phyloP scores from a whole-genome alignment of 2,329 filamentous ascomycete genomes.

The Fusarium sarcochroum region DNA sequence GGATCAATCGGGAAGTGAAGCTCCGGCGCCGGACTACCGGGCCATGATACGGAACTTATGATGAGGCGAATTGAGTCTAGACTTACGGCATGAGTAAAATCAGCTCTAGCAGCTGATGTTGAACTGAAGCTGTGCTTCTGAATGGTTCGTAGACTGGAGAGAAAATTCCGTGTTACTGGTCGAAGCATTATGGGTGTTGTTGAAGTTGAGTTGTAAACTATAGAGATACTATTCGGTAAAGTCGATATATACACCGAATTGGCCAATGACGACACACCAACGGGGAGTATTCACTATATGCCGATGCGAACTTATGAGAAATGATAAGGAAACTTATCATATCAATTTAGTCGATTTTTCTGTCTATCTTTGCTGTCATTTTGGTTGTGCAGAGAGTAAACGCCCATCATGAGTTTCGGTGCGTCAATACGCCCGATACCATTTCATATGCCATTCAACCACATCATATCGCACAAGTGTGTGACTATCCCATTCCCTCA shows the following conservation, averaged over 20 bases:
- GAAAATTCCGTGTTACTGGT: conserved; percentile 4
- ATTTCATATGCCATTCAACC: not conserved
- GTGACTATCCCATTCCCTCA: not conserved
- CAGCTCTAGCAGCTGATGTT: conserved; percentile 51
- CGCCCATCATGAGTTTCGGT: not conserved
- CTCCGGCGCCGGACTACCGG: conserved; percentile 19
- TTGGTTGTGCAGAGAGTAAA: not conserved
- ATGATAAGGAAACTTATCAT: not conserved
- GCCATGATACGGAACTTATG: conserved; percentile 18
- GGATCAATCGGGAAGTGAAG: conserved; percentile 13
- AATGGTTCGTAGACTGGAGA: not conserved
- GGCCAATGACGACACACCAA: conserved; percentile 13
- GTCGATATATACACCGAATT: conserved; percentile 12
- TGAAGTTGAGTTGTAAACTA: conserved; percentile 13
- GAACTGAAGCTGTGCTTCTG: conserved; percentile 55
- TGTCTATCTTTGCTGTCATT: not conserved
- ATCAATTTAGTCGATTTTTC: not conserved
- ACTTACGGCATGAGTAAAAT: conserved; percentile 64
- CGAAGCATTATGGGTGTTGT: conserved; percentile 35
- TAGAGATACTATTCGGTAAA: conserved; percentile 15
- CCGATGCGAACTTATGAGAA: not conserved
- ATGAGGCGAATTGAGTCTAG: not conserved
- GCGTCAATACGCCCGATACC: not conserved
- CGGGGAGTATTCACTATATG: not conserved
- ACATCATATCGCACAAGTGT: not conserved